A percentile compares a stretch with the other conserved stretches of the same genome.
These are phyloP conservation scores for Picochlorum sp. DNA, from an alignment of 139 green algal species.

Conservation along the genomic window DNA sequence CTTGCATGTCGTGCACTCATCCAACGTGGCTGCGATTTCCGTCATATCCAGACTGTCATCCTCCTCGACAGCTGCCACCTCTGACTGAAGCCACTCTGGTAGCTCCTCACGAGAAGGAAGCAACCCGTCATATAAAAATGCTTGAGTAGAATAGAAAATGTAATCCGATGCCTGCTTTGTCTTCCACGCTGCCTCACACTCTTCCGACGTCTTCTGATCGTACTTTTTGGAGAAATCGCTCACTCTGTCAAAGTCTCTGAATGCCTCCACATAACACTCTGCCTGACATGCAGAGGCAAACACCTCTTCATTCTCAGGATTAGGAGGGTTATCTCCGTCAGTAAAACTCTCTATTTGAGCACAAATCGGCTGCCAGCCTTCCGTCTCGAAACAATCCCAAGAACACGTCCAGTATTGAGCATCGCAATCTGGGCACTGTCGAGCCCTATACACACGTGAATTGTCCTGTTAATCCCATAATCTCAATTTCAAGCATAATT, in stretches of 20 bases:
- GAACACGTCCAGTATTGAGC: conserved; percentile 4
- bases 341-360: conserved; percentile 3
- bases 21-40: background rate
- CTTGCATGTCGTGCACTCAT: conserved; percentile 9
- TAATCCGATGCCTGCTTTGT: conserved; percentile 9
- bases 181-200: conserved; percentile 4
- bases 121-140: background rate
- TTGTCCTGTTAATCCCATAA: no score
- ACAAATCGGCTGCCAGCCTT: conserved; percentile 4
- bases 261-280: conserved; percentile 4
- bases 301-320: background rate
- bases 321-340: background rate
- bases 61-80: background rate
- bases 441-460: background rate
- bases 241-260: conserved; percentile 1
- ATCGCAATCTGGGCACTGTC: conserved; percentile 9
- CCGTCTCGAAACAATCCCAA: conserved; percentile 10
- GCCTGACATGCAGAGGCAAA: conserved; percentile 1
- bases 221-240: conserved; percentile 1
- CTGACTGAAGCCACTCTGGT: background rate
- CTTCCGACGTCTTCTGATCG: background rate
- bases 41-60: background rate
- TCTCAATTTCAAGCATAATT: no score
- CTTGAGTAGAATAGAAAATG: background rate
- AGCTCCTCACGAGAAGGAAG: conserved; percentile 1